These are phyloP conservation scores for Rhododendron molle DNA, from an alignment of 148 eudicot species.

Conservation along the genomic window DNA sequence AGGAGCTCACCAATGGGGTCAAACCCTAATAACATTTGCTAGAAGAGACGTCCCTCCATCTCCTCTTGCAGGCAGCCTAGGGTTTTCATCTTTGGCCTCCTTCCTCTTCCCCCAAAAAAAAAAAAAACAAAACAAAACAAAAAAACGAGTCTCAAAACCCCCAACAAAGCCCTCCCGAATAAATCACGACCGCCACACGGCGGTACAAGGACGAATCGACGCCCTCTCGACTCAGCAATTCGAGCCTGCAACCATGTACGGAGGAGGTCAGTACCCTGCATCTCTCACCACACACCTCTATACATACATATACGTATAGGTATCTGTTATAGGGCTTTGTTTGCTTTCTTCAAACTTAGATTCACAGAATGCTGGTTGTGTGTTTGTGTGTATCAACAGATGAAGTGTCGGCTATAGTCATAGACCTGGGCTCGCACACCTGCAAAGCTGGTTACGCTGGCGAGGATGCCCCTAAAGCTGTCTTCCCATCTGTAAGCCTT, in stretches of 20 bases:
- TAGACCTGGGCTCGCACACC: constrained; percentile 89
- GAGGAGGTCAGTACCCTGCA: constrained; percentile 23
- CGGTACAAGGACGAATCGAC: not conserved
- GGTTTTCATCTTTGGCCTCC: too few relatives aligned
- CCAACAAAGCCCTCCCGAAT: constrained; percentile 10
- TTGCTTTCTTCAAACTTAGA: not conserved
- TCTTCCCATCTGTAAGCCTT: constrained; percentile 75
- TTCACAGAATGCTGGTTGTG: not conserved
- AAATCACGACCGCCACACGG: not conserved
- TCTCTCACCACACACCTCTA: not conserved
- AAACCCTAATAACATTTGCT: too few relatives aligned
- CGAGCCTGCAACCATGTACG: constrained; percentile 20
- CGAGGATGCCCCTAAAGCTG: constrained; percentile 98
- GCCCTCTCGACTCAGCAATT: not conserved
- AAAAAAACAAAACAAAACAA: too few relatives aligned
- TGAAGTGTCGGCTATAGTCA: constrained; percentile 91
- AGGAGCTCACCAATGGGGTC: too few relatives aligned
- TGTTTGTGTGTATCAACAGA: constrained; percentile 33
- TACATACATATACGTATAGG: not conserved
- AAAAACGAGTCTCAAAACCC: constrained; percentile 3
- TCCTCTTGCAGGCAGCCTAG: too few relatives aligned
- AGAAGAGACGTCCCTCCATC: too few relatives aligned
- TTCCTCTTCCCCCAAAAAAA: too few relatives aligned
- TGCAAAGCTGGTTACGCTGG: constrained; percentile 99
- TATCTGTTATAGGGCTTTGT: not conserved